Base-by-base conservation (phyloP, 768 basidiomycete genomes). In the Rhizopogon sp. region DNA sequence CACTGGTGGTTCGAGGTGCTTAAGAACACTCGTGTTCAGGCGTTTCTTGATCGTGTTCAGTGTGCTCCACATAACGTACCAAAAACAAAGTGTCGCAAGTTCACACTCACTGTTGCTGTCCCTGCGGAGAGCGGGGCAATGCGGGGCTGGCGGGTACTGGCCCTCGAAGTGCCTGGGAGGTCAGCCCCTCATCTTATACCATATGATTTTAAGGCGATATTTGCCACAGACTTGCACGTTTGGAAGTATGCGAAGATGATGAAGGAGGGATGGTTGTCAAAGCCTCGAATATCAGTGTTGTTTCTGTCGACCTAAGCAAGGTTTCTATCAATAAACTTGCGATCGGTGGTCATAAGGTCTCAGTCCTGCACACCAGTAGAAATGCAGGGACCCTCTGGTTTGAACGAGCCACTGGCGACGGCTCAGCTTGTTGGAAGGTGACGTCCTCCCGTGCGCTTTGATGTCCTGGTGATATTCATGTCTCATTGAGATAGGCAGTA, bases 1-100 rank as follows among this genome's bases (percentile, higher is more conserved):
- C 91, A 93, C 64, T 93, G 89, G 86, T 93, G 88, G 65, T 67
- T 77, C 3, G 67, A 74, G 3, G 72, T 88, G 28, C 73, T 93
- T 44, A 69, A 71, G 39, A 87, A 82, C 56, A 64, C 74, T 10
- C 67, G 70, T 17, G 86, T 88, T 1, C 72, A 79, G 51, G 58
- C 61, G 0, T 93, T 92, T 65, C 57, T 93, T 45, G 74, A 82
- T 31, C 56, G 66, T 0, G 56, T 69, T 33, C 57, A 55, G 41
- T 59, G 56, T 39, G 45, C 54, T n/a, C 61, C 49, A 7, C 31
- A 28, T 9, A 22, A 8, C 25, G 22, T 22, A 6, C 10, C 33
- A 20, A 47, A 35, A 14, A 11, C 20, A 14, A 47, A 47, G 35
- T 22, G 33, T 35, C 46, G 33, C 17, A 9, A 10, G 17, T 93